These are phyloP conservation scores for Wickerhamomyces sydowiorum DNA, from an alignment of 805 yeast species.

Conservation along the genomic window DNA sequence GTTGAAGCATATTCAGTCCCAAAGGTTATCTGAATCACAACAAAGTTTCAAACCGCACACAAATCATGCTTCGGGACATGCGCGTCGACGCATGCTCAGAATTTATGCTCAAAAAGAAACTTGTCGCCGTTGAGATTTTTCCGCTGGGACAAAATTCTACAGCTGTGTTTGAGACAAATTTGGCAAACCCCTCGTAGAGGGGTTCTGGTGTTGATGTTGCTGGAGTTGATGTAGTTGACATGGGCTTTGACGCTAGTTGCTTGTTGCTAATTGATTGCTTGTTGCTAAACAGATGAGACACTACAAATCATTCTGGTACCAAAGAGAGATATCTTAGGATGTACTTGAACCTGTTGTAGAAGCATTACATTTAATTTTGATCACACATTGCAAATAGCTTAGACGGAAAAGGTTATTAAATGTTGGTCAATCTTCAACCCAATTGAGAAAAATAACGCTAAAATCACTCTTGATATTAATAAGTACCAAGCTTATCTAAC, in stretches of 20 bases:
- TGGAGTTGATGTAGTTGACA: background rate
- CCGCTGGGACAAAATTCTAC: background rate
- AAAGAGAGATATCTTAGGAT: no score
- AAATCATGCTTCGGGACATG: background rate
- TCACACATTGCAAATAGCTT: no score
- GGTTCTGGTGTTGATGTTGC: background rate
- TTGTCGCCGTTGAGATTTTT: background rate
- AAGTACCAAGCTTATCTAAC: no score
- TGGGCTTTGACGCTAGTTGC: background rate
- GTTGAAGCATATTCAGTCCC: background rate
- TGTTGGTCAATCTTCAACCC: no score
- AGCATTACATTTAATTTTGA: no score
- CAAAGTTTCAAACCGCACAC: background rate
- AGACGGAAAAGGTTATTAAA: no score
- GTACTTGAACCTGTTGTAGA: no score
- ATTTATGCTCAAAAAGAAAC: background rate
- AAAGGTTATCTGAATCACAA: slow-evolving; percentile 1
- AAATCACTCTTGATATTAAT: no score
- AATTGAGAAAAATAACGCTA: no score
- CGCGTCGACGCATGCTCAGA: background rate
- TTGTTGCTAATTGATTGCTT: background rate
- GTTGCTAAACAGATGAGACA: background rate
- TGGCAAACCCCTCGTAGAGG: background rate
- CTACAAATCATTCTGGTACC: background rate
- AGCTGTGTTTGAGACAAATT: background rate